Evolutionary conservation across 2,329 filamentous ascomycete species (phyloP).

Genomic region (Aspergillus sp.): DNA sequence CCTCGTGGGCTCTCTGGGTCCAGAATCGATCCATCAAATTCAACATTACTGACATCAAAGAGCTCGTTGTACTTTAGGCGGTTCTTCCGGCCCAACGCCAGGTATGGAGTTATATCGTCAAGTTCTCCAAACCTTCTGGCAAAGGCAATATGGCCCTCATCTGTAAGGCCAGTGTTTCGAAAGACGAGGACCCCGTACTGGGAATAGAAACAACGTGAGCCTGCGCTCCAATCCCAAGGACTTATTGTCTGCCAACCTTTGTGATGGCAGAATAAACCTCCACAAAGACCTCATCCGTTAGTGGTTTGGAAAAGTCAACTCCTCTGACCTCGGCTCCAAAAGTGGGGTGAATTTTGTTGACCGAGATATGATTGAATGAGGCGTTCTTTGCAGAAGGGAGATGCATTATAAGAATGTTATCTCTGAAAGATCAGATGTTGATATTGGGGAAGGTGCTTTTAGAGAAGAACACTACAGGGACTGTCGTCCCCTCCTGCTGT

Average conservation of each 20-base stretch:
- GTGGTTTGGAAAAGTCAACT: neutral
- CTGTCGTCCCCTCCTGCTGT: no score
- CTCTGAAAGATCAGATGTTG: no score
- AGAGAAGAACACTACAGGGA: no score
- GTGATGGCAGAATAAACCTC: neutral
- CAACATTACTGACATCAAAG: slow-evolving; percentile 58
- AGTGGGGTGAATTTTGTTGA: neutral
- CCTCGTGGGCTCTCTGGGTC: slow-evolving; percentile 4
- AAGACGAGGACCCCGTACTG: slow-evolving; percentile 56
- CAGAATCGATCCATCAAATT: slow-evolving; percentile 41
- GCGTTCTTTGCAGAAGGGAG: neutral
- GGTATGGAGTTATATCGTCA: slow-evolving; percentile 54
- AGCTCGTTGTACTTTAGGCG: slow-evolving; percentile 52
- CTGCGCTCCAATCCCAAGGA: neutral
- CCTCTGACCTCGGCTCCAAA: neutral
- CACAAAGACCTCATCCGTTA: neutral
- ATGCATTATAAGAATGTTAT: neutral
- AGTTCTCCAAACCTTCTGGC: slow-evolving; percentile 54
- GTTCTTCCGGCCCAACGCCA: slow-evolving; percentile 44
- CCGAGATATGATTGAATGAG: neutral
- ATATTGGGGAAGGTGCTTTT: no score
- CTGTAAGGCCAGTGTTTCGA: slow-evolving; percentile 50
- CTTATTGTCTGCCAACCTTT: neutral
- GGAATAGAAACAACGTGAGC: neutral
- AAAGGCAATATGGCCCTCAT: slow-evolving; percentile 53